These are phyloP conservation scores for Leonotis leonurus DNA, from an alignment of 257 asterid species.

Conservation along the genomic window DNA sequence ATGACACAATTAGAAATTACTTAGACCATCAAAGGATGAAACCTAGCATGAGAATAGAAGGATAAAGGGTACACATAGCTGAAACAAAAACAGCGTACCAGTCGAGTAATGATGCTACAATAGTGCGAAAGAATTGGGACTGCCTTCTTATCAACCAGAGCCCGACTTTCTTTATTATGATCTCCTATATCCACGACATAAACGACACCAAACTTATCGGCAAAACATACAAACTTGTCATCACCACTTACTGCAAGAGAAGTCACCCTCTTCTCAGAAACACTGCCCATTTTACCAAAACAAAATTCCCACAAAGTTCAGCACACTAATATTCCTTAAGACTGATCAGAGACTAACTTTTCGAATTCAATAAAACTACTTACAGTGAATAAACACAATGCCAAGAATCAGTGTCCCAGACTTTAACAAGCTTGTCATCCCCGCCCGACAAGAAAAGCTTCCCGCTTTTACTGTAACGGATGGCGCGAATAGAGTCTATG, in stretches of 20 bases:
- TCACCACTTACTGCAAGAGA: constrained; percentile 69
- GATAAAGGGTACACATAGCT: too few relatives aligned
- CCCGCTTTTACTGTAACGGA: constrained; percentile 67
- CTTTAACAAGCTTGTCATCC: constrained; percentile 83
- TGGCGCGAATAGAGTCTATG: constrained; percentile 74
- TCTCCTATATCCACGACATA: constrained; percentile 51
- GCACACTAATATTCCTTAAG: neutral
- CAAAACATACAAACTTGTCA: constrained; percentile 61
- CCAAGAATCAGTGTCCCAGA: constrained; percentile 78
- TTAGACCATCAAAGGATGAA: neutral
- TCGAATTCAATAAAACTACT: constrained; percentile 26
- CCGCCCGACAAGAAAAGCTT: constrained; percentile 76
- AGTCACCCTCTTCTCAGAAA: constrained; percentile 89
- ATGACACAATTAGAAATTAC: neutral
- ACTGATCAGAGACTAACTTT: neutral
- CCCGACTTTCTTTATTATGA: constrained; percentile 21
- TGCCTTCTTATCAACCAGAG: constrained; percentile 46
- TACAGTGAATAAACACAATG: constrained; percentile 65
- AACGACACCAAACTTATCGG: constrained; percentile 91
- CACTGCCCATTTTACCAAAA: constrained; percentile 35
- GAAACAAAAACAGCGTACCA: constrained; percentile 56
- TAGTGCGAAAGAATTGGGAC: constrained; percentile 83
- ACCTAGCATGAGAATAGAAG: neutral
- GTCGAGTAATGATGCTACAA: constrained; percentile 91
- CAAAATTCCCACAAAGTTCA: constrained; percentile 1